Percentiles rank a stretch among this genome's conserved stretches.
Evolutionary conservation across 2,329 filamentous ascomycete genomes (phyloP).

Genomic region (Neofusicoccum cordaticola): DNA sequence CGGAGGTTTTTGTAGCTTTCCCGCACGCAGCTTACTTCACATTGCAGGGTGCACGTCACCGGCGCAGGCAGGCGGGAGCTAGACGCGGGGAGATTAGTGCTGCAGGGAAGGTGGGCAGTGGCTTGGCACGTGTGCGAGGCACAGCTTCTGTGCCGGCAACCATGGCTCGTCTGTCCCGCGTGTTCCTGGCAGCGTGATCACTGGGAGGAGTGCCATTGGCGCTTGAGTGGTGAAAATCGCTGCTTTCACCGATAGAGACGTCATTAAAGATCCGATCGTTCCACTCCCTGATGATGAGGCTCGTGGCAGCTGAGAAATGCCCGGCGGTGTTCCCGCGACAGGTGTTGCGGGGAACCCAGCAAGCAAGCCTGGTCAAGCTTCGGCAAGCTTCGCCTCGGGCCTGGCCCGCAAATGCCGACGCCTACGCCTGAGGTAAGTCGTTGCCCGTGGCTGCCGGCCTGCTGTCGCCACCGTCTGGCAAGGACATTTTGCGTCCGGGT

Average conservation of each 20-base stretch:
- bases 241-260: too few species aligned
- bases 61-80: not conserved
- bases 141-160: not conserved
- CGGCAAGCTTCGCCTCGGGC: not conserved
- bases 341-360: not conserved
- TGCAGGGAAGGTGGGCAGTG: not conserved
- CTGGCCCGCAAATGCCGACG: not conserved
- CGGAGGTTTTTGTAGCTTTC: not conserved
- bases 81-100: not conserved
- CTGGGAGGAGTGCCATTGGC: not conserved
- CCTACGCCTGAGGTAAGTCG: not conserved
- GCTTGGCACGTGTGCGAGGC: not conserved
- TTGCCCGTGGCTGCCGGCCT: not conserved
- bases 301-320: not conserved
- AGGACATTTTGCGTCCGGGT: not conserved
- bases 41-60: not conserved
- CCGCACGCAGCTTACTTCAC: not conserved
- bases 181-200: not conserved
- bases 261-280: too few species aligned
- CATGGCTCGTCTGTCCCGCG: not conserved
- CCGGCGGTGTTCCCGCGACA: too few species aligned
- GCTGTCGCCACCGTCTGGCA: not conserved
- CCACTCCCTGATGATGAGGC: not conserved
- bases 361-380: constrained; percentile 7
- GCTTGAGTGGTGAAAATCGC: not conserved